Base-by-base conservation (phyloP, 1,139 yeast species). In the Magnusiomyces suaveolens region DNA sequence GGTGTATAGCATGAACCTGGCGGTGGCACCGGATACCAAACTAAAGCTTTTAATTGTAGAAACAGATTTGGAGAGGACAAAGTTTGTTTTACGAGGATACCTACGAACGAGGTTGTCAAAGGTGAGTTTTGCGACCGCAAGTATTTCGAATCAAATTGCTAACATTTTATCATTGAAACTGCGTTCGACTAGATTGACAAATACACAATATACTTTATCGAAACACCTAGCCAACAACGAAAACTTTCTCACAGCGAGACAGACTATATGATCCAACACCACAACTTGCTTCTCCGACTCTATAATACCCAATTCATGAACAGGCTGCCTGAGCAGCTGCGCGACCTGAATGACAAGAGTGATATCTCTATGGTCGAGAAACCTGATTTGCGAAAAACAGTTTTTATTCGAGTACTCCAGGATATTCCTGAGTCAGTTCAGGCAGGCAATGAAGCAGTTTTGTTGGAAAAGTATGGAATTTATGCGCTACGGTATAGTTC, bases 21-120 rank as follows among this genome's bases (percentile, higher is more conserved):
- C 71, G 56, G 69, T 29, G 36, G 36, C 12, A 29, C 12, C 6
- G 6, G 92, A 86, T 62, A 84, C 84, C 67, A 90, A 90, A 66
- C 72, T 92, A 55, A 84, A 85, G 57, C 73, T 90, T 47, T 80
- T 92, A 75, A 79, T 94, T 21, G 83, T 90, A 59, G 98, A 92
- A 66, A 85, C 95, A 2, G 98, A 92, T 63, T 76, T 92, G 29
- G 98, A 92, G 64, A 73, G 98, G 56, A 79, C 88, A 51, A 88
- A 85, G 63, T 92, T 84, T 66, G 71, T 92, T 47, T 75, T 90
- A 21, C 74, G 97, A 54, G 78, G 89, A 26, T 90, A 88, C 66
- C 74, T 90, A 41, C 76, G 98, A 57, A 78, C 92, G 2, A 74
- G 99, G 56, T 71, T 94, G 55, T 60, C 70, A 23, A 56, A 56